Evolutionary conservation across 306 rosid species (phyloP).

Genomic region (Cucurbita argyrosperma): DNA sequence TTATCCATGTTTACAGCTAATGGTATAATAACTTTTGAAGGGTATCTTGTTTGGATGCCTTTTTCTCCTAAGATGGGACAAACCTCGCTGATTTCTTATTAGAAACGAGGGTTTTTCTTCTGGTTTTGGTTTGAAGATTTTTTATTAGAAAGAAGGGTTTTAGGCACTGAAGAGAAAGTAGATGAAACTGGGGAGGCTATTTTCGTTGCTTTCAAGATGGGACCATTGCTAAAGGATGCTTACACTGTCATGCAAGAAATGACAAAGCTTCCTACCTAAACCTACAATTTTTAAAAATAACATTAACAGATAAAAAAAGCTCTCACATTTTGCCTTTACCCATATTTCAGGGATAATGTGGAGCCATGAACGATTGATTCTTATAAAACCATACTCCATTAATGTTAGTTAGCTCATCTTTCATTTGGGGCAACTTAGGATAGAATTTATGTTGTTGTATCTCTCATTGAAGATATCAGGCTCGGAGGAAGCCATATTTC

Average conservation of each 20-base stretch:
- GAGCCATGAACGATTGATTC: background rate
- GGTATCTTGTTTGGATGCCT: constrained; percentile 1
- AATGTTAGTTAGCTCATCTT: background rate
- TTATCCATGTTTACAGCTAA: background rate
- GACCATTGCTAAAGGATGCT: background rate
- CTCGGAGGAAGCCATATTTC: background rate
- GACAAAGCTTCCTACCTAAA: constrained; percentile 12
- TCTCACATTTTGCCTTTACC: background rate
- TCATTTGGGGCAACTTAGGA: too few relatives aligned
- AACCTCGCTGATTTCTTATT: background rate
- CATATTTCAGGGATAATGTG: background rate
- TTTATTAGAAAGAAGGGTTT: background rate
- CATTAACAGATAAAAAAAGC: too few relatives aligned
- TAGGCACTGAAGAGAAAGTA: background rate
- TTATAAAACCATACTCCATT: background rate
- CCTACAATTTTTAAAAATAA: background rate
- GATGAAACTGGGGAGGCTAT: background rate
- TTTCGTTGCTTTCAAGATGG: background rate
- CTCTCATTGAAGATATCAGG: background rate
- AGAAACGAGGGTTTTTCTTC: background rate
- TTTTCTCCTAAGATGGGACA: background rate
- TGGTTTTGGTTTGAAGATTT: background rate
- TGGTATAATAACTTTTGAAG: background rate
- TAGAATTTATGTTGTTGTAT: background rate
- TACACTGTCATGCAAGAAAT: constrained; percentile 7